Conservation (phyloP, 805 yeast species). For the Yarrowia deformans region DNA sequence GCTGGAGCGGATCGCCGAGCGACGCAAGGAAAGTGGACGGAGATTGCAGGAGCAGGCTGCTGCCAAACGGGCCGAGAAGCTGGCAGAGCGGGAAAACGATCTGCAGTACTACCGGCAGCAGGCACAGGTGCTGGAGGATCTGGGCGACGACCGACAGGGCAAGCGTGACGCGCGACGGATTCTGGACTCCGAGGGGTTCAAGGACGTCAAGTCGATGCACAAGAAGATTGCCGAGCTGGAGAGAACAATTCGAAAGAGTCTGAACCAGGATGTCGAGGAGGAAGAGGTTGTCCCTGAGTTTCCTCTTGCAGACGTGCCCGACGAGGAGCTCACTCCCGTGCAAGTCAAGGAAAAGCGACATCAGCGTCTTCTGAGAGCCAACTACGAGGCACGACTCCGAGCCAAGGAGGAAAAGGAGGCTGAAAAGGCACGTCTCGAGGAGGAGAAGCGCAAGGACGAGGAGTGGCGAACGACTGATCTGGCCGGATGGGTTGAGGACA, state of each 20-base stretch:
- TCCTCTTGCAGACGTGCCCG: slow-evolving; percentile 83
- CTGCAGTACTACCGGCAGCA: slow-evolving; percentile 66
- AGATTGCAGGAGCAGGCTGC: slow-evolving; percentile 93
- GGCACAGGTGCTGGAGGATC: slow-evolving; percentile 55
- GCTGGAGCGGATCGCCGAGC: slow-evolving; percentile 73
- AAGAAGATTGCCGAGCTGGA: slow-evolving; percentile 72
- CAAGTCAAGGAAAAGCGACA: slow-evolving; percentile 85
- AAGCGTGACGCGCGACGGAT: slow-evolving; percentile 63
- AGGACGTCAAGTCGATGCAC: slow-evolving; percentile 72
- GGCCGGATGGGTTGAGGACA: slow-evolving; percentile 77
- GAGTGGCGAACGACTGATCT: slow-evolving; percentile 80
- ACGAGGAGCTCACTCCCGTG: slow-evolving; percentile 79
- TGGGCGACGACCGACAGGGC: slow-evolving; percentile 54
- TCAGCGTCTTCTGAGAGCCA: slow-evolving; percentile 83
- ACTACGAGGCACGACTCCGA: slow-evolving; percentile 84
- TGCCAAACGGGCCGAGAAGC: slow-evolving; percentile 78
- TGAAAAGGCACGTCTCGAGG: slow-evolving; percentile 66
- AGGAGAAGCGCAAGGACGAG: slow-evolving; percentile 68
- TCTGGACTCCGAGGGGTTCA: slow-evolving; percentile 77
- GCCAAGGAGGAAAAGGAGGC: slow-evolving; percentile 79
- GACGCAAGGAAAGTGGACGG: slow-evolving; percentile 83
- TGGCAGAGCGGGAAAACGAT: slow-evolving; percentile 82
- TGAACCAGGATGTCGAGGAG: slow-evolving; percentile 67
- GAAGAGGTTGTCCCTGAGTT: slow-evolving; percentile 62
- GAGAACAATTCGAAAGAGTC: slow-evolving; percentile 70